Evolutionary conservation across 2,329 filamentous ascomycete genomes (phyloP), one percentile per base, ranked within the genome.

Genomic region (Hypoxylon sp.): DNA sequence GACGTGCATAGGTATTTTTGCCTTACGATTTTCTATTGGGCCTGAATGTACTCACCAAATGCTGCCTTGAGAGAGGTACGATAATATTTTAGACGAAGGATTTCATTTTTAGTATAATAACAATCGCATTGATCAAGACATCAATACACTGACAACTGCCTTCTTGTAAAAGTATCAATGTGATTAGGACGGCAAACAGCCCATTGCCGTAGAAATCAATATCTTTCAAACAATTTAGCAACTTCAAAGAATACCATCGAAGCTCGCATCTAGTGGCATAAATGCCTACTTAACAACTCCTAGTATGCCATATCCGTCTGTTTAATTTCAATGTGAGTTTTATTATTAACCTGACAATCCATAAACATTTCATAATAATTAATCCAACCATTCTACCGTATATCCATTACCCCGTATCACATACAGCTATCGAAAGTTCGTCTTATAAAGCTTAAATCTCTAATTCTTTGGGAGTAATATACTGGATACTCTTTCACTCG

Each of bases 191-290:
- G 17, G 5, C 1, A 19, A 44, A 19, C 19, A 22, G 17, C 9
- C 37, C 37, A 42, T 42, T n/a, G n/a, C 17, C 11, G 17, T 2
- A 8, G 22, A 9, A 19, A 9, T 31, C 29, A 22, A 22, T 22
- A 22, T n/a, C 17, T 44, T 44, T 44, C 17, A 44, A 9, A 22
- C 11, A 29, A 54, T 39, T 19, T 11, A 54, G 17, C 13, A 47
- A 14, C 10, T 26, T 58, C 54, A 59, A 53, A 59, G 48, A 19
- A 3, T 44, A 29, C 44, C 29, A 33, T 53, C 39, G 39, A 13
- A 44, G 9, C 39, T 44, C 17, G 17, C 2, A 11, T 22, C 22
- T 19, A 44, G 17, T 17, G 3, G 17, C 17, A 17, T 44, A 6
- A 22, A 39, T 39, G 35, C 19, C 19, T 22, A 22, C 19, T 22